These are phyloP conservation scores for Pythium folliculosum DNA, from an alignment of 352 stramenopile genomes.

Conservation along the genomic window DNA sequence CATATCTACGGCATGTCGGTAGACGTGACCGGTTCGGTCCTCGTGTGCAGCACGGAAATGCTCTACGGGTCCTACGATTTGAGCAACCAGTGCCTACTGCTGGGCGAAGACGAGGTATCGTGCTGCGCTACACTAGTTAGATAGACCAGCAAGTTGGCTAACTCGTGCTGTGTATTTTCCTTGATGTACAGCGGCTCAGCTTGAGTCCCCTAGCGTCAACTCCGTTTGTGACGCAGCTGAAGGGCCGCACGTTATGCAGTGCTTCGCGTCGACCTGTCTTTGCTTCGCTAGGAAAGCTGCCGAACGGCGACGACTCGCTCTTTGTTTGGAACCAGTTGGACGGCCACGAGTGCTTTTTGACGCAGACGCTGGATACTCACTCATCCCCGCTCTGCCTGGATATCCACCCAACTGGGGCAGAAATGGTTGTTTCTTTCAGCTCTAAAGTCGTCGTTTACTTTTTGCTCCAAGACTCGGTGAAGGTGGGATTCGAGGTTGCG, in stretches of 20 bases:
- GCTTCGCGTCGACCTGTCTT: conserved; percentile 53
- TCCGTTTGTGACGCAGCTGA: conserved; percentile 36
- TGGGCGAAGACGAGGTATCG: conserved; percentile 61
- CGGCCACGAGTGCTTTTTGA: conserved; percentile 58
- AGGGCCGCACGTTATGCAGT: conserved; percentile 41
- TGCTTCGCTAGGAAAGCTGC: conserved; percentile 41
- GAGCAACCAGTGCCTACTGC: conserved; percentile 67
- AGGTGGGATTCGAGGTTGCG: conserved; percentile 60
- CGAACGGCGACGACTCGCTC: conserved; percentile 44
- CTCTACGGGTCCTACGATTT: conserved; percentile 72
- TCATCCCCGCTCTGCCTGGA: conserved; percentile 46
- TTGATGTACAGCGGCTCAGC: conserved; percentile 33
- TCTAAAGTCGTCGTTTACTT: conserved; percentile 65
- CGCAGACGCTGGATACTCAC: conserved; percentile 48
- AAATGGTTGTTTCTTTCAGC: conserved; percentile 53
- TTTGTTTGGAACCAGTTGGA: conserved; percentile 67
- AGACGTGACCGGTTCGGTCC: conserved; percentile 46
- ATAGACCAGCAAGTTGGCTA: neutral
- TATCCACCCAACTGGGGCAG: conserved; percentile 55
- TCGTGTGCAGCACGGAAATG: conserved; percentile 65
- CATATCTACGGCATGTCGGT: conserved; percentile 46
- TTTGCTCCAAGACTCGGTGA: conserved; percentile 61
- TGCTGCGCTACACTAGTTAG: neutral
- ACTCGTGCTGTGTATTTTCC: neutral
- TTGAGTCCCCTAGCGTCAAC: conserved; percentile 50